These are phyloP conservation scores for Agaricus sinodeliciosus DNA, from an alignment of 768 basidiomycete genomes.

Conservation along the genomic window DNA sequence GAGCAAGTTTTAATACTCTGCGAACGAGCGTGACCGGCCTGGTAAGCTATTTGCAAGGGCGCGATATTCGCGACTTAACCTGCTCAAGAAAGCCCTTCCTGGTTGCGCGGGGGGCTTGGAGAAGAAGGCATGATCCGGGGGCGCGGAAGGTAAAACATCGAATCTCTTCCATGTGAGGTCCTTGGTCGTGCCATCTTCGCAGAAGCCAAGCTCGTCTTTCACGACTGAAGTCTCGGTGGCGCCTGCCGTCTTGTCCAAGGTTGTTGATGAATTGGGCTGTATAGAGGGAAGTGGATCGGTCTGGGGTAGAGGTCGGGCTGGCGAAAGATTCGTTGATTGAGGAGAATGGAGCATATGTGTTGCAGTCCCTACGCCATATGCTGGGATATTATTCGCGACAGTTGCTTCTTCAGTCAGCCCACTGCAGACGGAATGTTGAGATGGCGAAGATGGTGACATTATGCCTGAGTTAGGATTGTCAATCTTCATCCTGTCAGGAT, in stretches of 20 bases:
- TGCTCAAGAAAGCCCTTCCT: slow-evolving; percentile 64
- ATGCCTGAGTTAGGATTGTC: background rate
- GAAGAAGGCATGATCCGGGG: slow-evolving; percentile 79
- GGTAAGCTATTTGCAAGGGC: slow-evolving; percentile 75
- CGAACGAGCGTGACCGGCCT: slow-evolving; percentile 40
- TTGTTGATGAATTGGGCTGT: background rate
- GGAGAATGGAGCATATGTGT: slow-evolving; percentile 1
- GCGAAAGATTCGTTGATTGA: background rate
- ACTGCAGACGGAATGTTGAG: background rate
- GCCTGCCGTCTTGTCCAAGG: background rate
- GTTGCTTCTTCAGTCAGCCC: slow-evolving; percentile 3
- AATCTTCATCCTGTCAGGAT: background rate
- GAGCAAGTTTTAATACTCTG: background rate
- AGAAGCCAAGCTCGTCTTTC: background rate
- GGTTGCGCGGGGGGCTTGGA: slow-evolving; percentile 54
- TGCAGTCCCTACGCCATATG: background rate
- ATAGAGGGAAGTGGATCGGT: background rate
- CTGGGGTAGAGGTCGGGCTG: background rate
- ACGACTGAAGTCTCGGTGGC: slow-evolving; percentile 10
- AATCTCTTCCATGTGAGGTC: slow-evolving; percentile 67
- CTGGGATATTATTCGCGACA: background rate
- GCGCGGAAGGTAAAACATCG: slow-evolving; percentile 67
- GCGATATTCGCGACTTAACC: slow-evolving; percentile 80
- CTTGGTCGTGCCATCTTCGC: slow-evolving; percentile 24
- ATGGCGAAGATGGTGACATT: slow-evolving; percentile 2